These are phyloP conservation scores for Tremella yokohamensis DNA, from an alignment of 768 basidiomycete species.

Conservation along the genomic window DNA sequence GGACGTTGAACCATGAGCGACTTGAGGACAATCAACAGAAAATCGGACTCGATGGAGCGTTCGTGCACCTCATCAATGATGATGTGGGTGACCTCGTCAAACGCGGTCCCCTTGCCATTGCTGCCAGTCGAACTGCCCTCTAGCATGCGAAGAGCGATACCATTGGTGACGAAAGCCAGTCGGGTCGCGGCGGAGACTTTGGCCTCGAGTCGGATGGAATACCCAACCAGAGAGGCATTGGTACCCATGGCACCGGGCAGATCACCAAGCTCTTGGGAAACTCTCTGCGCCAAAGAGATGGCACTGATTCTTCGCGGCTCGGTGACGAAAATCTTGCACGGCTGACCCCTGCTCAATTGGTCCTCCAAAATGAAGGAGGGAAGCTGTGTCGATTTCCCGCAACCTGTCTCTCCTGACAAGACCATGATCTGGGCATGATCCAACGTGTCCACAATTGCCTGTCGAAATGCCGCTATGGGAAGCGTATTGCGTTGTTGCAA, in stretches of 20 bases:
- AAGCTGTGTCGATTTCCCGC: constrained; percentile 94
- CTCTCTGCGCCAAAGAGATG: constrained; percentile 89
- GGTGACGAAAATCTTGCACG: constrained; percentile 89
- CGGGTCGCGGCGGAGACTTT: constrained; percentile 71
- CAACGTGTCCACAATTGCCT: constrained; percentile 66
- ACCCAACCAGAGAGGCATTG: constrained; percentile 75
- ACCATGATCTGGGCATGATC: constrained; percentile 78
- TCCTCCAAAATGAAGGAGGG: constrained; percentile 92
- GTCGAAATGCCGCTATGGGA: constrained; percentile 79
- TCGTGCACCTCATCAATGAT: constrained; percentile 98
- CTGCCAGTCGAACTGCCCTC: constrained; percentile 71
- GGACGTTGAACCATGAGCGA: constrained; percentile 69
- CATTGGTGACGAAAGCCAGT: constrained; percentile 77
- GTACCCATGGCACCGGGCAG: constrained; percentile 70
- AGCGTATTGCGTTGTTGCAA: constrained; percentile 72
- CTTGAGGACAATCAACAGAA: constrained; percentile 88
- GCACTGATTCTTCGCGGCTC: constrained; percentile 95
- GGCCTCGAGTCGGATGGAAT: constrained; percentile 88
- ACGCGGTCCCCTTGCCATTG: constrained; percentile 66
- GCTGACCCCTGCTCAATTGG: constrained; percentile 70
- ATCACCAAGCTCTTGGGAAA: constrained; percentile 89
- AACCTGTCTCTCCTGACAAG: constrained; percentile 77
- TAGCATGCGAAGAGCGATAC: constrained; percentile 95
- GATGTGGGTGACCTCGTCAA: constrained; percentile 95
- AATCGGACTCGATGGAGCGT: constrained; percentile 94